phyloP scores from a whole-genome alignment of 2,329 filamentous ascomycete species.

The Penicillium hordei region DNA sequence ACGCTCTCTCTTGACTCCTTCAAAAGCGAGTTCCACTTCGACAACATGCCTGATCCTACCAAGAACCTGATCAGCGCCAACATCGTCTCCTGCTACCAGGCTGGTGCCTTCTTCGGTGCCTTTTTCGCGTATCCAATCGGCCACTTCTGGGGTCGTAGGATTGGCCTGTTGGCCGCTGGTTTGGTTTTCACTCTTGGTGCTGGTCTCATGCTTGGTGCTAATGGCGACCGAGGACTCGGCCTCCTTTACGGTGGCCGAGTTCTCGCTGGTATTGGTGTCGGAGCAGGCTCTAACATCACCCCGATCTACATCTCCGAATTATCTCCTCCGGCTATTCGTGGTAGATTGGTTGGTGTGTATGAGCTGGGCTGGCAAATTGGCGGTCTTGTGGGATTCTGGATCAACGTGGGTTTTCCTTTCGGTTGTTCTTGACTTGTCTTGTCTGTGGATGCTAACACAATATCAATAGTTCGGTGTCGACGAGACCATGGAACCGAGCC shows the following conservation, averaged over 20 bases:
- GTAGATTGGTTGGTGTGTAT: conserved; percentile 59
- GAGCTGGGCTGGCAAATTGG: conserved; percentile 58
- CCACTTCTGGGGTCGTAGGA: conserved; percentile 67
- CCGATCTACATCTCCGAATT: conserved; percentile 63
- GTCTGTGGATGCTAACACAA: conserved; percentile 6
- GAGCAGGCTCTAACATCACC: conserved; percentile 56
- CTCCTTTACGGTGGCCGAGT: conserved; percentile 59
- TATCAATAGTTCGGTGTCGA: conserved; percentile 54
- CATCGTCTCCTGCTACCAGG: conserved; percentile 79
- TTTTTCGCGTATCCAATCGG: conserved; percentile 65
- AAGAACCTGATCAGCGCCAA: conserved; percentile 65
- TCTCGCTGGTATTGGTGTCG: conserved; percentile 58
- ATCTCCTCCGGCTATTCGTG: conserved; percentile 58
- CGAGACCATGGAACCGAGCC: conserved; percentile 33
- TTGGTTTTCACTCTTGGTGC: conserved; percentile 68
- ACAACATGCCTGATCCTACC: conserved; percentile 38
- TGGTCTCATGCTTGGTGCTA: conserved; percentile 69
- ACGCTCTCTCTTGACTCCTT: conserved; percentile 72
- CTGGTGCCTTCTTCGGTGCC: conserved; percentile 80
- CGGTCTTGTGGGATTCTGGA: conserved; percentile 54
- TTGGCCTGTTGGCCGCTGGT: conserved; percentile 61
- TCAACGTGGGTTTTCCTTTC: conserved; percentile 36
- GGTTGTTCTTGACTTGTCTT: conserved; percentile 17
- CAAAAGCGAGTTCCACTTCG: conserved; percentile 65
- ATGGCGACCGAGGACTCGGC: conserved; percentile 61